Conservation (phyloP, 2,329 filamentous ascomycete species). For the Meredithiella fracta region DNA sequence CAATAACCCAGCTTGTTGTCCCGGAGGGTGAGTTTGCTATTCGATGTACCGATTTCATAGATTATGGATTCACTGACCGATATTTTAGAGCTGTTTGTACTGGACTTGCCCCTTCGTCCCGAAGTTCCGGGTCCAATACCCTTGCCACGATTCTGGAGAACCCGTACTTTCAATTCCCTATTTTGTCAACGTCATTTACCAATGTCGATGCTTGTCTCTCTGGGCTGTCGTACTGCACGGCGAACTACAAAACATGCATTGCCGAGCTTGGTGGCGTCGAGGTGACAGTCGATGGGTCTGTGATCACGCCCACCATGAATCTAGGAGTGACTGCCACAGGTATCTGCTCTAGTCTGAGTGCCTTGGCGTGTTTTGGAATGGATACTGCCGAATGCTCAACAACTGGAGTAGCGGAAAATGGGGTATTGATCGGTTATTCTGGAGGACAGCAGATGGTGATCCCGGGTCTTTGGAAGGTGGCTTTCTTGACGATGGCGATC, state of each 20-base stretch:
- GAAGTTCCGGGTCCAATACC: slow-evolving; percentile 23
- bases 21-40: slow-evolving; percentile 31
- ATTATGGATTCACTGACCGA: no score
- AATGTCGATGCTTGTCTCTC: slow-evolving; percentile 35
- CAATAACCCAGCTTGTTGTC: slow-evolving; percentile 37
- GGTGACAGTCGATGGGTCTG: slow-evolving; percentile 35
- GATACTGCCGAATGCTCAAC: slow-evolving; percentile 25
- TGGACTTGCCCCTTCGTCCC: slow-evolving; percentile 32
- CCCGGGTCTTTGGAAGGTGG: not conserved
- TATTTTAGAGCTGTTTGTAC: slow-evolving; percentile 35
- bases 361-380: slow-evolving; percentile 32
- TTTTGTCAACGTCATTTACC: slow-evolving; percentile 35
- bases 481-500: not conserved
- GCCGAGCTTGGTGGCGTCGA: slow-evolving; percentile 35
- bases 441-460: not conserved
- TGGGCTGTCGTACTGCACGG: slow-evolving; percentile 34
- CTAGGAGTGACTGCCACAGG: slow-evolving; percentile 32
- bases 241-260: slow-evolving; percentile 38
- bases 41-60: no score
- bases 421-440: slow-evolving; percentile 14
- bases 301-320: slow-evolving; percentile 26
- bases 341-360: slow-evolving; percentile 40
- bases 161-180: slow-evolving; percentile 43
- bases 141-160: slow-evolving; percentile 38
- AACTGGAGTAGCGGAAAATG: slow-evolving; percentile 15